Evolutionary conservation across 2,329 filamentous ascomycete species (phyloP), one percentile per base, ranked within the genome.

Genomic region (Botrytis squamosa): DNA sequence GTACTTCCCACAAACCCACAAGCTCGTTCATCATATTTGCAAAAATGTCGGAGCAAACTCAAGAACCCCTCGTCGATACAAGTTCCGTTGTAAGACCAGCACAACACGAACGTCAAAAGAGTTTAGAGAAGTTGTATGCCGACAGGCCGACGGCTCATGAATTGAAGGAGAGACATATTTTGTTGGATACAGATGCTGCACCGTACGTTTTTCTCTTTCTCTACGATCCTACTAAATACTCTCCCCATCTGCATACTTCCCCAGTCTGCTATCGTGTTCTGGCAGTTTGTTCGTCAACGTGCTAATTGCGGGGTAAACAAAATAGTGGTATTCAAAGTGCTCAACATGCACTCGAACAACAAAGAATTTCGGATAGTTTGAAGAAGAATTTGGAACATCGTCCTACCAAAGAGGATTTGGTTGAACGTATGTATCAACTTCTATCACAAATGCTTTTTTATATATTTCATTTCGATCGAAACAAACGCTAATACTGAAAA

Each of bases 81-180:
- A 86, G 86, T 22, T 85, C 88, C 77, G 88, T 92, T 82, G 84
- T 85, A 76, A 85, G 85, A 62, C 84, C 75, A n/a, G 65, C 86
- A 70, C 78, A 81, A 70, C 80, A 83, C 38, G 84, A 81, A 60
- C 87, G 89, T 78, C 89, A 88, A 81, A 90, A 93, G 85, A 93
- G 91, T 6, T 86, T 94, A 20, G 91, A 93, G 82, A 89, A 90
- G 79, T 89, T 93, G 80, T 86, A 94, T 71, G 88, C 90, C 81
- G 89, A 90, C 78, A 92, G 93, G 59, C 92, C 92, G 38, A 89
- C 87, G 67, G 80, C 83, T 22, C 85, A 91, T 80, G 90, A 92
- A 75, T 84, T 93, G 75, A 92, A 91, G 83, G 88, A 91, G 77
- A 84, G 89, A 75, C 88, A 92, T 80, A 93, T 93, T 76, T 82